Evolutionary conservation across 2,329 filamentous ascomycete species (phyloP), one percentile per base, ranked within the genome.

Genomic region (Knufia petricola): DNA sequence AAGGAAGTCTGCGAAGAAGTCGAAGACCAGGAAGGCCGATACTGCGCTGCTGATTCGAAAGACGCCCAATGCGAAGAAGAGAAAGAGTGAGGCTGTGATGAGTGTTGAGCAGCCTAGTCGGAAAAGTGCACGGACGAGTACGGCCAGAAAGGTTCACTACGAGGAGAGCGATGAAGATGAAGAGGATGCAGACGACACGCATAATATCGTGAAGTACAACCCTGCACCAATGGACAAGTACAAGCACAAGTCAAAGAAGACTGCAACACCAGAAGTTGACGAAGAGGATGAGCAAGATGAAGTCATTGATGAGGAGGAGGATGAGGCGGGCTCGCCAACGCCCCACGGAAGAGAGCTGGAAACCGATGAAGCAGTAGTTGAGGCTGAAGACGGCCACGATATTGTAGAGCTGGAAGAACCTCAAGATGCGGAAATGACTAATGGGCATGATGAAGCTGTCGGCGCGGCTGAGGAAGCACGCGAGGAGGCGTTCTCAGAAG

Each of bases 141-240:
- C 59, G 9, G 63, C 62, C 20, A 58, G 61, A 26, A 59, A 59
- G 12, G 61, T 71, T 52, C 69, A 64, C 51, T 71, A 72, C 51
- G 66, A 61, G 3, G 69, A 73, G 48, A 65, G 63, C 17, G 66
- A 68, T 50, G 71, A 66, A 37, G 67, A 68, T 28, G 68, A 70
- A 30, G 67, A 70, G 46, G 67, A 71, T 60, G 61, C 64, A 30
- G 62, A 67, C 32, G 63, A 50, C 12, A 38, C 49, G 30, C 32
- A 54, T 44, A 37, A 49, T 49, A 28, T 41, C 41, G n/a, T 21
- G 13, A 30, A 60, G 59, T 59, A 66, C 28, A 64, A 51, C 54
- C 59, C 13, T 49, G 60, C 17, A 52, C 56, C 10, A 55, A 62
- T 21, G 58, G 58, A 28, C 59, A 62, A 43, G 58, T 44, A 44